Conservation (phyloP, 2,329 filamentous ascomycete species). For the Seiridium cupressi region DNA sequence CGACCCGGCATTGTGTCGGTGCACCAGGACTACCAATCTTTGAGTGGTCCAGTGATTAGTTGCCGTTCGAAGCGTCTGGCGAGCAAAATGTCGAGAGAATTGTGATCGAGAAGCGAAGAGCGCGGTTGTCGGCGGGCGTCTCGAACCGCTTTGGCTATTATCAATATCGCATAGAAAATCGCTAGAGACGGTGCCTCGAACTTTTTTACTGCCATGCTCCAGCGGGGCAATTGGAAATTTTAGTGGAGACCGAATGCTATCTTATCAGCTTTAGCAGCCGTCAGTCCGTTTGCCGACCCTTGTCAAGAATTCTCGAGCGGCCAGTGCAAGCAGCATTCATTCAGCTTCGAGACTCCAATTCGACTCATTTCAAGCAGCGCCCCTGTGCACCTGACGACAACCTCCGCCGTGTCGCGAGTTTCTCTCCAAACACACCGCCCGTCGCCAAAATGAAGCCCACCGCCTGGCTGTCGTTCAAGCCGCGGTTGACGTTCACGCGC, state of each 20-base stretch:
- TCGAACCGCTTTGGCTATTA: background rate
- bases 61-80: no score
- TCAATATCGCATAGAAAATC: background rate
- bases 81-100: no score
- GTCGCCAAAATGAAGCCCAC: constrained; percentile 64
- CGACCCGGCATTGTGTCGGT: constrained; percentile 50
- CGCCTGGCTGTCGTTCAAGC: constrained; percentile 32
- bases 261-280: background rate
- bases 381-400: no score
- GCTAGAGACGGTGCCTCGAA: constrained; percentile 15
- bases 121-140: no score
- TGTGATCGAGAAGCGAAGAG: no score
- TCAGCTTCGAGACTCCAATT: background rate
- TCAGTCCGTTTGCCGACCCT: background rate
- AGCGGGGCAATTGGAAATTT: constrained; percentile 5
- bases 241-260: background rate
- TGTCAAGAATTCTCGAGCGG: constrained; percentile 4
- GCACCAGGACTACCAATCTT: background rate
- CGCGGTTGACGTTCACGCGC: constrained; percentile 50
- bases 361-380: background rate
- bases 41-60: background rate
- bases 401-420: no score
- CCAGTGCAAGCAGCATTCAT: background rate
- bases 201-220: constrained; percentile 16
- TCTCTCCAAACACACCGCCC: background rate